A percentile compares a stretch with the other conserved stretches of the same genome.
Evolutionary conservation across 2,329 filamentous ascomycete species (phyloP).

Genomic region (Orbilia ellipsospora): DNA sequence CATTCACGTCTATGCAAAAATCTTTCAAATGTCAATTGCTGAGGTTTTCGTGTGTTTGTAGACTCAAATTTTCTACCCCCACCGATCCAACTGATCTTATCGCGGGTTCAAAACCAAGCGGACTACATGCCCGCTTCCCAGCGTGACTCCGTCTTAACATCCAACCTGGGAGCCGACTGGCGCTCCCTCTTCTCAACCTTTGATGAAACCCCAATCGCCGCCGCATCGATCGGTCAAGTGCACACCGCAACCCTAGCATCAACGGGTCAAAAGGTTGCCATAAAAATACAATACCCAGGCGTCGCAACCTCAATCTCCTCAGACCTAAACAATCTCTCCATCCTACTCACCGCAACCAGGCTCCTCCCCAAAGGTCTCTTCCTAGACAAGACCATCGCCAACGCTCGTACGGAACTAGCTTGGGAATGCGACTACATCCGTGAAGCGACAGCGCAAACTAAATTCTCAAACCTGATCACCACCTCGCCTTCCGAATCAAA

Average conservation of each 20-base stretch:
- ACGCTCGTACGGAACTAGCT: constrained; percentile 87
- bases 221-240: constrained; percentile 96
- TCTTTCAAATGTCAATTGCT: constrained; percentile 19
- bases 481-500: constrained; percentile 69
- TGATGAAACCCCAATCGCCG: constrained; percentile 90
- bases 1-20: constrained; percentile 1
- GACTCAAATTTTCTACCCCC: constrained; percentile 93
- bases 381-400: constrained; percentile 96
- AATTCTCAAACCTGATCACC: constrained; percentile 81
- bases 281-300: constrained; percentile 97
- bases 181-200: constrained; percentile 83
- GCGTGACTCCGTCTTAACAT: constrained; percentile 81
- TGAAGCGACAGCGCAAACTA: constrained; percentile 81
- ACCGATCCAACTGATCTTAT: constrained; percentile 86
- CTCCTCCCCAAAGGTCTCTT: constrained; percentile 92
- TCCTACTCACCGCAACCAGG: constrained; percentile 89
- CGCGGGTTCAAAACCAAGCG: constrained; percentile 93
- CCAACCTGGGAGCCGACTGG: constrained; percentile 86
- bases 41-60: constrained; percentile 56
- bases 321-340: constrained; percentile 89
- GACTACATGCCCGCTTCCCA: constrained; percentile 98
- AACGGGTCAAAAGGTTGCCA: constrained; percentile 78
- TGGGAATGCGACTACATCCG: constrained; percentile 98
- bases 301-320: constrained; percentile 96
- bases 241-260: constrained; percentile 84